Evolutionary conservation across 179 eudicot genomes (phyloP).

Genomic region (Nepenthes alata): DNA sequence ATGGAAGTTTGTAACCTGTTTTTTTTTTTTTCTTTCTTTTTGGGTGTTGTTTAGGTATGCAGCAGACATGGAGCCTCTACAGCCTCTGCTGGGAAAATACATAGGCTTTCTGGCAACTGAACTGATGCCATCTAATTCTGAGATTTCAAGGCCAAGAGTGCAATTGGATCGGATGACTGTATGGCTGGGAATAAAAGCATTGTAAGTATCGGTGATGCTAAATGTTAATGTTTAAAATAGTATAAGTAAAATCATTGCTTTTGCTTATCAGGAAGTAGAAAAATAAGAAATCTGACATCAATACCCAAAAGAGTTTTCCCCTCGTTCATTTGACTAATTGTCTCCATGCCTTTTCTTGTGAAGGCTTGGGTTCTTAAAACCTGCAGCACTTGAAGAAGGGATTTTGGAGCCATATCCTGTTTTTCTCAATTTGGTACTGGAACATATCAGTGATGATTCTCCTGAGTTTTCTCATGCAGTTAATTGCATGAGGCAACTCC

Average conservation of each 20-base stretch:
- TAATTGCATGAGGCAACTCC: constrained; percentile 80
- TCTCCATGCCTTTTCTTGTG: constrained; percentile 12
- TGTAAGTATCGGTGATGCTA: constrained; percentile 42
- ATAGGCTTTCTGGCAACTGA: constrained; percentile 67
- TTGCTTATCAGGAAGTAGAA: neutral
- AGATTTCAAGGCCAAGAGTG: constrained; percentile 63
- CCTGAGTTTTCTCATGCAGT: constrained; percentile 91
- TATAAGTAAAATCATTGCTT: neutral
- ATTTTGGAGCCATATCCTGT: constrained; percentile 84
- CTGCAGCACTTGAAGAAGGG: constrained; percentile 96
- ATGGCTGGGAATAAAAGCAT: constrained; percentile 95
- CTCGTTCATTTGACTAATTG: constrained; percentile 11
- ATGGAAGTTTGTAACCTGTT: neutral
- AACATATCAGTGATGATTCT: constrained; percentile 95
- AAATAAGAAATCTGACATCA: neutral
- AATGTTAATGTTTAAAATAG: constrained; percentile 1
- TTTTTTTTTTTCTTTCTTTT: neutral
- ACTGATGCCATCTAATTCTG: constrained; percentile 27
- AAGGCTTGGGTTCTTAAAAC: constrained; percentile 94
- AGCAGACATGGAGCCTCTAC: constrained; percentile 73
- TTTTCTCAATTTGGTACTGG: constrained; percentile 81
- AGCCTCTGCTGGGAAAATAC: constrained; percentile 78
- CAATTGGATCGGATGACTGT: constrained; percentile 67
- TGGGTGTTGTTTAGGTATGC: constrained; percentile 31
- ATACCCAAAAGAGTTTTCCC: neutral